Conservation (phyloP, 2,329 filamentous ascomycete genomes). For the Penicillium sp. region DNA sequence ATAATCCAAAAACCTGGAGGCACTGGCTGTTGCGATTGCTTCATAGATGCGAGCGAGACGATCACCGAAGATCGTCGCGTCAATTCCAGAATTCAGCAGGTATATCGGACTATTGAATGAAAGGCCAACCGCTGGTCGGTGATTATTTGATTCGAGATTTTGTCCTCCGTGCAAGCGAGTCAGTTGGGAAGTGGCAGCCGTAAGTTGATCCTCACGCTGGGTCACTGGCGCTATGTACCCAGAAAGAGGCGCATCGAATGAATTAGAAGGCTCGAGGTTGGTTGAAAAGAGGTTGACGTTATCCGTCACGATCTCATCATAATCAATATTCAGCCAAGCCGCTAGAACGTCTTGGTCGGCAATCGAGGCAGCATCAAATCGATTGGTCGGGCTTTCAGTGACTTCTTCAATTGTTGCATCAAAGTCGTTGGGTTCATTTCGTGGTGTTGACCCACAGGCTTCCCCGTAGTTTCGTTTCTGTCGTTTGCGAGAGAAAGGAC, state of each 20-base stretch:
- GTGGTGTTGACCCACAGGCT: not conserved
- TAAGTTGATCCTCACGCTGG: not conserved
- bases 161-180: not conserved
- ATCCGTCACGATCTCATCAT: not conserved
- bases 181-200: not conserved
- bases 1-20: conserved; percentile 20
- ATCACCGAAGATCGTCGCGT: conserved; percentile 18
- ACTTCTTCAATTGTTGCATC: not conserved
- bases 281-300: not conserved
- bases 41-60: conserved; percentile 19
- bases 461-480: not conserved
- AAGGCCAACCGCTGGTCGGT: conserved; percentile 2
- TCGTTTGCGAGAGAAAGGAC: not conserved
- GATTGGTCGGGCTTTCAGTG: not conserved
- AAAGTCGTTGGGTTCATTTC: not conserved
- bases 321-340: conserved; percentile 13
- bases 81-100: conserved; percentile 24
- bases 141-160: not conserved
- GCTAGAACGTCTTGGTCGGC: conserved; percentile 5
- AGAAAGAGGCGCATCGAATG: not conserved
- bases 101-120: conserved; percentile 20
- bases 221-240: not conserved
- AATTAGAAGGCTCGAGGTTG: not conserved
- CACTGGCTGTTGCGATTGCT: conserved; percentile 19
- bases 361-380: not conserved